Percentiles rank a stretch among this genome's conserved stretches.
These are phyloP conservation scores for Cinchona pubescens DNA, from an alignment of 257 asterid genomes.

Conservation along the genomic window DNA sequence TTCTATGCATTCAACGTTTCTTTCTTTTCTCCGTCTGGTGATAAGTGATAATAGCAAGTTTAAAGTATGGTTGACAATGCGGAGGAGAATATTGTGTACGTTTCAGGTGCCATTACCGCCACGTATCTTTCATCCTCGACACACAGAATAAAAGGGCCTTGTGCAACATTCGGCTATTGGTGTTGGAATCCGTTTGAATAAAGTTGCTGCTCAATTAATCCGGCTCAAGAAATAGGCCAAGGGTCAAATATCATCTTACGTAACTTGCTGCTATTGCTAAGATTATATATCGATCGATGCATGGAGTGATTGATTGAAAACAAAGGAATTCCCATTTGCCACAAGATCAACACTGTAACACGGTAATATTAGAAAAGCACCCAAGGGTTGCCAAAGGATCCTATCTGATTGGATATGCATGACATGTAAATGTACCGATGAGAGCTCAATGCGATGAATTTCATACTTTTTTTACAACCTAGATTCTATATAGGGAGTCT, in stretches of 20 bases:
- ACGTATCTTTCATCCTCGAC: not conserved
- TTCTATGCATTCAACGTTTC: not conserved
- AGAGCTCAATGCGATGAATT: slow-evolving; percentile 13
- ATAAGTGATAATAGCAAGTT: not conserved
- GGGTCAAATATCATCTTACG: slow-evolving; percentile 9
- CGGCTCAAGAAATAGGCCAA: slow-evolving; percentile 16
- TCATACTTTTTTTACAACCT: slow-evolving; percentile 3
- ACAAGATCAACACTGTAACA: not conserved
- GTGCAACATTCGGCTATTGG: too few species aligned
- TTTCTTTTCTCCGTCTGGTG: not conserved
- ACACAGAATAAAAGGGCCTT: not conserved
- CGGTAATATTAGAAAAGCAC: not conserved
- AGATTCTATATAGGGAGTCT: not conserved
- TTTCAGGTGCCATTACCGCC: slow-evolving; percentile 5
- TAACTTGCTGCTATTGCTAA: not conserved
- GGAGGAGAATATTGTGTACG: slow-evolving; percentile 11
- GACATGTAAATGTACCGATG: slow-evolving; percentile 20
- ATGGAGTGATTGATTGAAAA: too few species aligned
- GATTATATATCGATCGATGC: too few species aligned
- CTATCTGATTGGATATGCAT: not conserved
- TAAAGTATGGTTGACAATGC: not conserved
- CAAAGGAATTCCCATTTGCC: not conserved
- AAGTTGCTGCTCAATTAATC: not conserved
- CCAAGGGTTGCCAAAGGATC: not conserved
- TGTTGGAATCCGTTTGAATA: not conserved